A percentile compares a stretch with the other conserved stretches of the same genome.
Conservation (phyloP, 441 rosid genomes). For the Pelargonium cotyledonis region DNA sequence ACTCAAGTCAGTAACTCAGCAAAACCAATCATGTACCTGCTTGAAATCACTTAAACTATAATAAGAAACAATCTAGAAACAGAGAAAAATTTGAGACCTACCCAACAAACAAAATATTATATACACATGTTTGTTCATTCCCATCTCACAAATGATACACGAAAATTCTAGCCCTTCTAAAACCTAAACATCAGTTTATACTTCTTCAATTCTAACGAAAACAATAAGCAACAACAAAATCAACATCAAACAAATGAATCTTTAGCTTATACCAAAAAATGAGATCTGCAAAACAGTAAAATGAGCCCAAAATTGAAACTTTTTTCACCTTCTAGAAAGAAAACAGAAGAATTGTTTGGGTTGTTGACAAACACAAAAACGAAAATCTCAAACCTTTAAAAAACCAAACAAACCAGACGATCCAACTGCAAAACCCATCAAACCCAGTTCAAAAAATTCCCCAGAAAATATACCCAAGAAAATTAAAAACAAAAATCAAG, state of each 20-base stretch:
- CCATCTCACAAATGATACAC: no score
- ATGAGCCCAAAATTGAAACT: background rate
- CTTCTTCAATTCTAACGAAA: background rate
- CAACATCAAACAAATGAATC: background rate
- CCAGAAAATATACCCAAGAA: background rate
- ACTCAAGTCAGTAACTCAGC: constrained; percentile 24
- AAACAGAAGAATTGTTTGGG: no score
- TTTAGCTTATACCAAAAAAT: background rate
- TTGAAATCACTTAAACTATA: background rate
- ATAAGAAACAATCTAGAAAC: no score
- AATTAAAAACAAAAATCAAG: constrained; percentile 8
- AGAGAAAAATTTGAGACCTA: no score
- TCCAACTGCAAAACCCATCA: background rate
- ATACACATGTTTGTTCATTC: no score
- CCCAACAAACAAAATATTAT: no score
- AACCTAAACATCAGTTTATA: background rate
- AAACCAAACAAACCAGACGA: background rate
- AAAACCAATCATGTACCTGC: constrained; percentile 39
- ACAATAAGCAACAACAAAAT: background rate
- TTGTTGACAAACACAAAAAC: no score
- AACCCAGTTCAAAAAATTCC: background rate
- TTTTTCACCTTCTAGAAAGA: no score
- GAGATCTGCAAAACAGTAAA: background rate
- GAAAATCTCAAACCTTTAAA: no score
- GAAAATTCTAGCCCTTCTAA: background rate